Evolutionary conservation across 495 filamentous ascomycete genomes (phyloP), one percentile per base, ranked within the genome.

Genomic region (Neurospora discreta): DNA sequence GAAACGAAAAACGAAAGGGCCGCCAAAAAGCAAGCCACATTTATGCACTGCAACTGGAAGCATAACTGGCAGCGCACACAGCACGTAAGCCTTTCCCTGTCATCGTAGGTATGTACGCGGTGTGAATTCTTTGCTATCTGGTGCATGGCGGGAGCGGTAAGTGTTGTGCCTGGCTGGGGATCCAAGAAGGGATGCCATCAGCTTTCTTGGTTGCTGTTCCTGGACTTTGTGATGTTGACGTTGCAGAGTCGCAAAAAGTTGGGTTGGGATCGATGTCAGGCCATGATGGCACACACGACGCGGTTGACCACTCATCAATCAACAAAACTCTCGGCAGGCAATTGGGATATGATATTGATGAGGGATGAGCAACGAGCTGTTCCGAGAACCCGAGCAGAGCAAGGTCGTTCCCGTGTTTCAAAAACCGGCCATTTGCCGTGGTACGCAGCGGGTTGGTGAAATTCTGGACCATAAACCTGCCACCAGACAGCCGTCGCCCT

Each of bases 381-480:
- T 33, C 39, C 41, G n/a, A 70, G 23, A 44, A 42, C 69, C 38
- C n/a, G 40, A 42, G 41, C 41, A 70, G 11, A 33, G 39, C 39
- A 40, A 70, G 41, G 30, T 42, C 42, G 30, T 8, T 71, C 40
- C 72, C 69, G 74, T 72, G 74, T 74, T 75, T 75, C 74, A 68
- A 74, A 36, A 44, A 73, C 69, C 69, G 65, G 74, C 18, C 74
- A 73, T 40, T 70, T 73, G 58, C 69, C 69, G 74, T 72, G 72
- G 65, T 71, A 73, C 73, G 23, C 33, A n/a, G 69, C 33, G 39
- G 36, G 67, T 70, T 26, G 52, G 52, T 65, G 52, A 65, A 15
- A 33, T 65, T 60, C 26, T 33, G 52, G 52, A 4, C 52, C 18
- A 16, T 65, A 33, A 65, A 65, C 52, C 52, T 65, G 52, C 52